Conservation (phyloP, 1,139 yeast species). For the Protomyces lactucae-debilis region DNA sequence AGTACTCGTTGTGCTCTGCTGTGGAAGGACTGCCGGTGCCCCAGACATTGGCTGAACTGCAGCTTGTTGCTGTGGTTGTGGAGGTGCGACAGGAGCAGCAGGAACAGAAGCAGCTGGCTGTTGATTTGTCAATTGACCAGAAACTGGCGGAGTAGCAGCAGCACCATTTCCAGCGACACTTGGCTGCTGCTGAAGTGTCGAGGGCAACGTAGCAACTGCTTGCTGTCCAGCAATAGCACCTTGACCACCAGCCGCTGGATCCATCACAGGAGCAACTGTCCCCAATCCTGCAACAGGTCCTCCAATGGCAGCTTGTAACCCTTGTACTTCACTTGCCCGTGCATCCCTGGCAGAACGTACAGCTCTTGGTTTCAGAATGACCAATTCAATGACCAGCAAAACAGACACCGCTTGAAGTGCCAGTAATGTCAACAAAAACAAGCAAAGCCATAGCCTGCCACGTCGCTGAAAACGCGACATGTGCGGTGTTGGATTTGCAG, state of each 20-base stretch:
- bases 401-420: background rate
- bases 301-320: background rate
- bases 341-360: background rate
- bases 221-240: background rate
- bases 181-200: too few relatives aligned
- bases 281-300: background rate
- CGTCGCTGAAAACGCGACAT: background rate
- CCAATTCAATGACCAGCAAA: background rate
- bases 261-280: background rate
- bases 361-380: background rate
- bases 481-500: background rate
- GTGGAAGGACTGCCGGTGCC: too few relatives aligned
- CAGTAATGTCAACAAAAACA: background rate
- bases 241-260: background rate
- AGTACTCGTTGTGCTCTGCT: too few relatives aligned
- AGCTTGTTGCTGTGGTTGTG: background rate
- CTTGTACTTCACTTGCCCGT: background rate
- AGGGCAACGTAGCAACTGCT: background rate
- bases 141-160: background rate
- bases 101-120: background rate
- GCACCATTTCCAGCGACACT: too few relatives aligned
- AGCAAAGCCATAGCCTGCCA: constrained; percentile 6
- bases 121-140: background rate
- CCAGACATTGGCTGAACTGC: too few relatives aligned
- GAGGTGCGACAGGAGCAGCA: background rate